These are phyloP conservation scores for Malassezia brasiliensis DNA, from an alignment of 1,284 basidiomycete genomes.

Conservation along the genomic window DNA sequence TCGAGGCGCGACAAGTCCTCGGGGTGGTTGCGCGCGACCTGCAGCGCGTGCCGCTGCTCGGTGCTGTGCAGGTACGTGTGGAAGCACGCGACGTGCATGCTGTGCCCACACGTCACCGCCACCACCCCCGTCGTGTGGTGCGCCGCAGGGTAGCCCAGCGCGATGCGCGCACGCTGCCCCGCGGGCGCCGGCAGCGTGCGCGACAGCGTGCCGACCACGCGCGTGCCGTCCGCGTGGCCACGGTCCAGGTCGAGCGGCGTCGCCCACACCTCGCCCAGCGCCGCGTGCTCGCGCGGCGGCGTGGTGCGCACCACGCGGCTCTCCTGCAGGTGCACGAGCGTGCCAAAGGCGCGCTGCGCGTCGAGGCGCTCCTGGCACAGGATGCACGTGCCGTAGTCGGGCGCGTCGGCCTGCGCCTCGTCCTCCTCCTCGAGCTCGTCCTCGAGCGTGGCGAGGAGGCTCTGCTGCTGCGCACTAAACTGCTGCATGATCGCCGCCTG, in stretches of 20 bases:
- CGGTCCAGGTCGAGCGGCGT: conserved; percentile 50
- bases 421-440: conserved; percentile 38
- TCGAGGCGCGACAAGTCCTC: conserved; percentile 85
- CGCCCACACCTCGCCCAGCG: conserved; percentile 64
- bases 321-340: conserved; percentile 78
- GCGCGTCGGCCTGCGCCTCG: conserved; percentile 22
- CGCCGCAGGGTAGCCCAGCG: conserved; percentile 27
- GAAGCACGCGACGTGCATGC: conserved; percentile 96
- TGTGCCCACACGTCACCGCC: conserved; percentile 82
- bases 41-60: conserved; percentile 74
- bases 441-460: conserved; percentile 34
- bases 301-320: conserved; percentile 73
- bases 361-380: conserved; percentile 93
- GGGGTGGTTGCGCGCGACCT: conserved; percentile 86
- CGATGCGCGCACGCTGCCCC: not conserved
- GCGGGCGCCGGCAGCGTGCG: not conserved
- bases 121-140: conserved; percentile 58
- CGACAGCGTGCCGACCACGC: conserved; percentile 23
- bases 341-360: conserved; percentile 66
- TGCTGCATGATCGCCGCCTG: conserved; percentile 46
- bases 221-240: conserved; percentile 24
- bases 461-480: conserved; percentile 45
- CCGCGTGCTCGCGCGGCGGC: conserved; percentile 58
- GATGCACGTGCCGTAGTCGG: conserved; percentile 68
- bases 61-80: conserved; percentile 78